Base-by-base conservation (phyloP, 257 asterid genomes). In the Solanum pimpinellifolium region DNA sequence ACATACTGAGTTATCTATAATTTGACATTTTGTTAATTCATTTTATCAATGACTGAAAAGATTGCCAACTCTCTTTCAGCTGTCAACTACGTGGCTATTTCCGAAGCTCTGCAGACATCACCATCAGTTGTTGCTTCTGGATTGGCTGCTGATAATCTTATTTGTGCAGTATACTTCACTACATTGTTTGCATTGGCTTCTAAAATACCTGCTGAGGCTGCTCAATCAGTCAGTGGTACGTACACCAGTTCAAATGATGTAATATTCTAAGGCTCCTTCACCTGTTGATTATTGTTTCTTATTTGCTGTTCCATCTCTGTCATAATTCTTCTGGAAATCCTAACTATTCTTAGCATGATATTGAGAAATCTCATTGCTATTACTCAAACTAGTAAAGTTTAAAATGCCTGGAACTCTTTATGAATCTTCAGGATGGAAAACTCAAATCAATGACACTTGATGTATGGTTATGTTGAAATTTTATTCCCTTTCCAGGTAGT, bases 111-210 rank as follows among this genome's bases (percentile, higher is more conserved):
- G n/a, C 88, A 84, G 84, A 95, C 94, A 80, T 92, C 98, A 29
- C 98, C 98, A 7, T 96, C 99, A 35, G 97, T 94, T 85, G 87
- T 96, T 88, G 91, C 99, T n/a, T 98, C 99, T 6, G 99, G 98
- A 81, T 91, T 96, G 68, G 99, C 99, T 86, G 99, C 99, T 27
- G 99, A 96, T 92, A 95, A 95, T 89, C 98, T 96, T 86, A 94
- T 96, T n/a, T 95, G 99, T 90, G 99, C 99, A 15, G 66, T 93
- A 68, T 96, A 96, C 90, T 96, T 96, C 52, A 85, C 98, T 84
- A 88, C 98, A 16, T 87, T 96, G 89, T 96, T 95, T 90, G 98
- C 98, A 11, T 89, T 96, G 90, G 98, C 98, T 4, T 93, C 98
- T 39, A 93, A 90, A 90, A 91, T 95, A 87, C 98, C 99, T 31